Base-by-base conservation (phyloP, 371 early-diverging fungal genomes). In the Neoconidiobolus thromboides region DNA sequence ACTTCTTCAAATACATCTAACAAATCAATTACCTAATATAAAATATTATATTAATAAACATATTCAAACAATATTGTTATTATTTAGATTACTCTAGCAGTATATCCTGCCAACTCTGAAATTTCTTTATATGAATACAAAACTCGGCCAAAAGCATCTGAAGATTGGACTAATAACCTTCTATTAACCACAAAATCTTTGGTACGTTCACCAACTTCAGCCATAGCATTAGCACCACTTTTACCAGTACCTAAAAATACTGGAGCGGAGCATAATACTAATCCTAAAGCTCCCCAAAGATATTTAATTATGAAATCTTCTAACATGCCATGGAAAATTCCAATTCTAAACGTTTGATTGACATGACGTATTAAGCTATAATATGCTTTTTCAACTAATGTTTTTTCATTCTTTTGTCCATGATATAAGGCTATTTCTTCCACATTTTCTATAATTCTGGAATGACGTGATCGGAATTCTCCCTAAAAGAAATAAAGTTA, bases 201-300 rank as follows among this genome's bases (percentile, higher is more conserved):
- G 57, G 57, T 57, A 61, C 26, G 46, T 6, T 26, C 44, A 47
- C 26, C 53, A 54, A 58, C 43, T 46, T 37, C 36, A 15, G 41
- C 43, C n/a, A 46, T 57, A 9, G 50, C 14, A 44, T n/a, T 48
- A n/a, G 38, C 42, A 46, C 10, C 65, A 37, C 14, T 43, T 9
- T 43, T 26, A 26, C 26, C 26, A 15, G 9, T 68, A 60, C 75
- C 76, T 62, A 87, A 84, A 70, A 96, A 96, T 26, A 94, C 95
- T 0, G 96, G 96, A 9, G 85, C 85, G 5, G 87, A 80, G 60
- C 91, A 87, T 42, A 92, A 78, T 2, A 91, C 71, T 44, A 96
- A 76, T 44, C 96, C 96, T 60, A 86, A 79, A 3, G 93, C 95
- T 55, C 91, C 89, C 95, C 96, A 96, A 63, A 86, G 85, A 74